These are phyloP conservation scores for Akanthomyces lecanii DNA, from an alignment of 2,329 filamentous ascomycete genomes.

Conservation along the genomic window DNA sequence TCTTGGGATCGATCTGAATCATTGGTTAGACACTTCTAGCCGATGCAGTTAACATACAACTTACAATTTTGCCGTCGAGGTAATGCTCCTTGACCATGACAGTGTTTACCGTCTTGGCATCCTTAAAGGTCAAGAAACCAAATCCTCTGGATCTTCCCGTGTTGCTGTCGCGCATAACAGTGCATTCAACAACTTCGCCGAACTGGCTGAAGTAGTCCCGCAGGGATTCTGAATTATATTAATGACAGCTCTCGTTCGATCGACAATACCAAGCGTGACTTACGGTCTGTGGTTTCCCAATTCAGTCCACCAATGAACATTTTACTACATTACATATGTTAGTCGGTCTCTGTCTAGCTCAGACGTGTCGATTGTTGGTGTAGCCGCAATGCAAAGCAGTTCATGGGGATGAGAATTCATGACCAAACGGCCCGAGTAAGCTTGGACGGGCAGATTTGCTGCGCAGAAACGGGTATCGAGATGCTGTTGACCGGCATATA, in stretches of 20 bases:
- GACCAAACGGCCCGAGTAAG: neutral
- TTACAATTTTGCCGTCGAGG: slow-evolving; percentile 95
- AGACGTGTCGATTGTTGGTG: neutral
- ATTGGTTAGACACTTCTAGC: slow-evolving; percentile 21
- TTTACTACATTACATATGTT: slow-evolving; percentile 57
- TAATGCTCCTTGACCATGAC: slow-evolving; percentile 99
- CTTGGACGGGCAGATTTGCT: neutral
- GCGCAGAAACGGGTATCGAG: slow-evolving; percentile 6
- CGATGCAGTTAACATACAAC: slow-evolving; percentile 27
- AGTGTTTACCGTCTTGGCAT: slow-evolving; percentile 95
- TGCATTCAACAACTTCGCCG: slow-evolving; percentile 94
- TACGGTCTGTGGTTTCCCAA: slow-evolving; percentile 98
- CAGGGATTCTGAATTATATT: slow-evolving; percentile 68
- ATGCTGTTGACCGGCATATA: neutral
- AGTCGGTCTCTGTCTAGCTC: neutral
- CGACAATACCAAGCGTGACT: slow-evolving; percentile 35
- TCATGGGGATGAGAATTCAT: neutral
- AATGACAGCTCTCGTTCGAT: neutral
- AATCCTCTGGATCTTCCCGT: slow-evolving; percentile 93
- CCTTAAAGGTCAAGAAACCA: slow-evolving; percentile 95
- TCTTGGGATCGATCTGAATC: slow-evolving; percentile 87
- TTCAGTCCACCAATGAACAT: slow-evolving; percentile 99
- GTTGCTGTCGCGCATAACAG: slow-evolving; percentile 96
- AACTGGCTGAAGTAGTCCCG: slow-evolving; percentile 98
- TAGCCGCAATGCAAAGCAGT: neutral